Evolutionary conservation across 2,329 filamentous ascomycete species (phyloP).

Genomic region (Pseudocercospora fuligena): DNA sequence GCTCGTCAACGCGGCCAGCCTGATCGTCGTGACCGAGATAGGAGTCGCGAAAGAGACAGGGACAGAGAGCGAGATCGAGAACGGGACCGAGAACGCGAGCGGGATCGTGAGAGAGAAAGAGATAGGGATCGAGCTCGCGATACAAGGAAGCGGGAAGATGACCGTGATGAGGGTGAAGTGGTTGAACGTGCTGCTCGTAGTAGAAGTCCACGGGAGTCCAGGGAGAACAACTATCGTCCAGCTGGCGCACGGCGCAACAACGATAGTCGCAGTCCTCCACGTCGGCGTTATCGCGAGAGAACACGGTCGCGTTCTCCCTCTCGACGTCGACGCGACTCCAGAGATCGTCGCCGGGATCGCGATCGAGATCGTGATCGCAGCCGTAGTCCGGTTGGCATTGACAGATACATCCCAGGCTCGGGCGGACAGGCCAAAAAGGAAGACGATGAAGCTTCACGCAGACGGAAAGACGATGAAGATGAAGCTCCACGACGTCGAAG

Average conservation of each 20-base stretch:
- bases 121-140: constrained; percentile 2
- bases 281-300: constrained; percentile 27
- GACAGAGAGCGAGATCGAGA: constrained; percentile 46
- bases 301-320: constrained; percentile 30
- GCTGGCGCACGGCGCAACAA: constrained; percentile 26
- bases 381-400: constrained; percentile 42
- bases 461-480: constrained; percentile 36
- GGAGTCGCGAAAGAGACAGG: constrained; percentile 29
- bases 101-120: constrained; percentile 1
- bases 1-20: constrained; percentile 32
- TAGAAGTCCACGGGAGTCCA: constrained; percentile 25
- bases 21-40: constrained; percentile 34
- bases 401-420: constrained; percentile 46
- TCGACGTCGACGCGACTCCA: constrained; percentile 21
- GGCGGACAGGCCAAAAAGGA: constrained; percentile 14
- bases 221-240: constrained; percentile 24
- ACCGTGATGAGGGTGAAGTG: constrained; percentile 39
- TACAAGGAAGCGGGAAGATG: constrained; percentile 21
- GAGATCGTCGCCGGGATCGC: constrained; percentile 23
- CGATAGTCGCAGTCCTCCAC: constrained; percentile 35
- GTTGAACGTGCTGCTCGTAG: constrained; percentile 34
- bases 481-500: constrained; percentile 16
- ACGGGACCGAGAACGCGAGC: constrained; percentile 37
- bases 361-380: constrained; percentile 36
- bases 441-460: constrained; percentile 37